Percentiles rank a stretch among this genome's conserved stretches.
Evolutionary conservation across 2,329 filamentous ascomycete species (phyloP).

Genomic region (Colletotrichum orbiculare): DNA sequence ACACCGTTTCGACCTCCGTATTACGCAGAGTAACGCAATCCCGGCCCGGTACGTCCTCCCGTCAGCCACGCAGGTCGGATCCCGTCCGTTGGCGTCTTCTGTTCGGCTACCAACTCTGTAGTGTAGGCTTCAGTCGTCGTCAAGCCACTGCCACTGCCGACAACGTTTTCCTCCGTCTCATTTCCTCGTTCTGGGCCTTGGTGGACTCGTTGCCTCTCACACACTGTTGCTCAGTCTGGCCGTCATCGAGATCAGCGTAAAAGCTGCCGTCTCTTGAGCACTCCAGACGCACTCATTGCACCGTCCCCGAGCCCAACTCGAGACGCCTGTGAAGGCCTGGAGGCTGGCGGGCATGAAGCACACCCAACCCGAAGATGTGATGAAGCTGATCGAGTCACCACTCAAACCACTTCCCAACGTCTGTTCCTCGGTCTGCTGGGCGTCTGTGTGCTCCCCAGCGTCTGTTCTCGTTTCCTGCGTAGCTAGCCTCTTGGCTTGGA

Average conservation of each 20-base stretch:
- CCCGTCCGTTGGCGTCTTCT: conserved; percentile 3
- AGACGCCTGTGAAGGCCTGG: conserved; percentile 27
- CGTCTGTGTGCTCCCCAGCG: too few species aligned
- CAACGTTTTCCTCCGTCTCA: conserved; percentile 22
- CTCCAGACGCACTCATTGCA: neutral
- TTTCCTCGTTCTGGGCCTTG: conserved; percentile 21
- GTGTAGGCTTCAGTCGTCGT: neutral
- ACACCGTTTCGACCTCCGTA: conserved; percentile 18
- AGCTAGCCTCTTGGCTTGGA: too few species aligned
- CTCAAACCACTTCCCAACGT: conserved; percentile 10
- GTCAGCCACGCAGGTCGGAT: conserved; percentile 29
- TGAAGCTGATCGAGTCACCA: conserved; percentile 10
- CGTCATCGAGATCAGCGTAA: conserved; percentile 29
- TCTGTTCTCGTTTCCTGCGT: too few species aligned
- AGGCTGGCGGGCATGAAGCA: conserved; percentile 25
- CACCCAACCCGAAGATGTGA: conserved; percentile 24
- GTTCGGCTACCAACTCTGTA: too few species aligned
- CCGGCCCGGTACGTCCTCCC: conserved; percentile 14
- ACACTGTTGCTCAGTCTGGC: conserved; percentile 20
- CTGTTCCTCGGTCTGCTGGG: neutral
- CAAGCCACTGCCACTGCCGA: conserved; percentile 16
- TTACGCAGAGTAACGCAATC: neutral
- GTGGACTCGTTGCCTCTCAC: conserved; percentile 19
- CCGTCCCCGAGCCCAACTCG: conserved; percentile 12
- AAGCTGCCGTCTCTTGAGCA: neutral